These are phyloP conservation scores for Cladosporium sp. DNA, from an alignment of 2,329 filamentous ascomycete genomes.

Conservation along the genomic window DNA sequence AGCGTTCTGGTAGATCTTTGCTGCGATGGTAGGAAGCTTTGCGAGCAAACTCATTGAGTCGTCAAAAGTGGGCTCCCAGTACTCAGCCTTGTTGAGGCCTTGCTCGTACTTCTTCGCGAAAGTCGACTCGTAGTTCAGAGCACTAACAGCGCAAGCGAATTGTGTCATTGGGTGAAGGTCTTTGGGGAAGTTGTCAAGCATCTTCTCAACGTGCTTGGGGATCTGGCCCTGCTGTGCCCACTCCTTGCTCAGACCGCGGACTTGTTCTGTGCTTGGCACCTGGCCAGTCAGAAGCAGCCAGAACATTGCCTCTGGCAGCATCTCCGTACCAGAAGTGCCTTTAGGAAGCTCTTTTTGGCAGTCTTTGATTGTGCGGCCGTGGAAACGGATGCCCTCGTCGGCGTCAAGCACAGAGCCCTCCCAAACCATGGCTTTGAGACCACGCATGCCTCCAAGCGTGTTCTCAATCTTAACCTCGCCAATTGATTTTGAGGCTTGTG, in stretches of 20 bases:
- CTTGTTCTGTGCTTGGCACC: conserved; percentile 77
- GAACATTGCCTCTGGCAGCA: conserved; percentile 99
- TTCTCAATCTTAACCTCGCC: conserved; percentile 93
- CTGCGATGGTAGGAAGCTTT: conserved; percentile 93
- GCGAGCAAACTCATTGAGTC: conserved; percentile 90
- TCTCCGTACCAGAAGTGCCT: conserved; percentile 86
- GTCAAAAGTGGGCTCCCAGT: conserved; percentile 98
- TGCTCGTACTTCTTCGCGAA: conserved; percentile 92
- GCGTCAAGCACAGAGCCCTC: conserved; percentile 95
- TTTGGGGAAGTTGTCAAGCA: conserved; percentile 84
- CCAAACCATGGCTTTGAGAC: conserved; percentile 97
- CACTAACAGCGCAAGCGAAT: conserved; percentile 88
- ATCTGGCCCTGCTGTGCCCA: conserved; percentile 81
- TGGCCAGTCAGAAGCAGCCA: conserved; percentile 94
- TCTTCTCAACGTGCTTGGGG: conserved; percentile 75
- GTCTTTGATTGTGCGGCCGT: conserved; percentile 96
- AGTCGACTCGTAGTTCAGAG: conserved; percentile 89
- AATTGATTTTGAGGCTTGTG: conserved; percentile 73
- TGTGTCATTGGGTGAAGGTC: conserved; percentile 98
- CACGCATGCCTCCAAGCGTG: conserved; percentile 89
- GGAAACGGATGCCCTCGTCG: conserved; percentile 96
- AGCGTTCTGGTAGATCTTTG: conserved; percentile 94
- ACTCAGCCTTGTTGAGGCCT: conserved; percentile 89
- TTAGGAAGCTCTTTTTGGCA: conserved; percentile 89
- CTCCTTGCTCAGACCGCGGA: conserved; percentile 77